Evolutionary conservation across 1,139 yeast species (phyloP), one percentile per base, ranked within the genome.

Genomic region (Spathaspora sp.): DNA sequence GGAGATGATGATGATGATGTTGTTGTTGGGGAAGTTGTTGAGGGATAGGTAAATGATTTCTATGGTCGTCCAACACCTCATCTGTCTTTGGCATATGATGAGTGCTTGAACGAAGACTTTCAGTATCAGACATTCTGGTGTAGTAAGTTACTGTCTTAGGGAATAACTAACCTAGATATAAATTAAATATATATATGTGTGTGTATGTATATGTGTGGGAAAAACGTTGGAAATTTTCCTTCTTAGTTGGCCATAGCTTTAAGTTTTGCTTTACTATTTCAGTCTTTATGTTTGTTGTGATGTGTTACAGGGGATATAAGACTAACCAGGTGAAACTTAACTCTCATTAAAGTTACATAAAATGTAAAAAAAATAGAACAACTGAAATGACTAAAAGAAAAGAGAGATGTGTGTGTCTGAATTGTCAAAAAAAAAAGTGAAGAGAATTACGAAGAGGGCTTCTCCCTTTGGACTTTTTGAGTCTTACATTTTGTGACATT

Each of bases 51-150:
- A 70, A 34, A 64, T 62, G 16, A 74, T 68, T 55, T 80, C 86
- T 70, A 58, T 81, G 86, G 59, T 81, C 86, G 52, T 80, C 74
- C 46, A 81, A 65, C 37, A 70, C 74, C 38, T 76, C 78, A 53
- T 77, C 82, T 18, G 77, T 73, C 47, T 68, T 44, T 63, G 42
- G 67, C 36, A 44, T 61, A 38, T 70, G 63, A 45, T 67, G 54
- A 25, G 69, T 71, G 39, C 69, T 62, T 34, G 76, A 64, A 53
- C 67, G 65, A 56, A 61, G 68, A 55, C 74, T 70, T 57, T 74
- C 79, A 20, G 71, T 60, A 57, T 74, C 79, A 44, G 81, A 74
- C 82, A 78, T 78, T 26, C 7, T 4, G 31, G 13, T 27, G n/a
- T 27, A 20, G 23, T n/a, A n/a, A n/a, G n/a, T n/a, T n/a, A n/a